These are phyloP conservation scores for Rhizophagus sp. DNA, from an alignment of 192 early-diverging fungal species.

Conservation along the genomic window DNA sequence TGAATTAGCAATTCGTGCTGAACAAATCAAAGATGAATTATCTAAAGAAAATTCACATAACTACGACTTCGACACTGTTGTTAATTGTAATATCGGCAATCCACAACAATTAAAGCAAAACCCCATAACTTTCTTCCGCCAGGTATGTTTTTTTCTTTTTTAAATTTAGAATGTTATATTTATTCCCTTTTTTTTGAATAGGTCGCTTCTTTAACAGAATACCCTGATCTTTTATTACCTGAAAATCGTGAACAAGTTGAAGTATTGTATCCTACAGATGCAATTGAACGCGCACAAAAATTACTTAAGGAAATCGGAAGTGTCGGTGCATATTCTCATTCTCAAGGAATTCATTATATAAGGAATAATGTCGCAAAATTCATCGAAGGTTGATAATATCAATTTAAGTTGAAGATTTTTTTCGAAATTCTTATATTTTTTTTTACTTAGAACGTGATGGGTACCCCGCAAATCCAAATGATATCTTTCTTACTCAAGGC, in stretches of 20 bases:
- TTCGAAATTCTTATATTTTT: neutral
- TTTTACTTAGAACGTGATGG: constrained; percentile 77
- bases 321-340: constrained; percentile 92
- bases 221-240: constrained; percentile 74
- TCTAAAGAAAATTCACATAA: neutral
- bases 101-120: constrained; percentile 51
- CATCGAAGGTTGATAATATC: constrained; percentile 57
- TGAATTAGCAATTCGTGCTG: constrained; percentile 90
- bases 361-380: constrained; percentile 89
- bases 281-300: constrained; percentile 78
- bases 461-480: constrained; percentile 75
- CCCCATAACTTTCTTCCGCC: constrained; percentile 96
- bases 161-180: constrained; percentile 16
- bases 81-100: constrained; percentile 50
- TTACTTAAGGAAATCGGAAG: constrained; percentile 73
- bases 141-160: constrained; percentile 52
- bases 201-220: constrained; percentile 87
- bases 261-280: constrained; percentile 81
- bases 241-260: constrained; percentile 54
- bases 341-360: constrained; percentile 84
- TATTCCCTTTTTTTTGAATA: constrained; percentile 32
- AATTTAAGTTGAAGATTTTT: neutral
- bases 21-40: constrained; percentile 67
- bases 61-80: constrained; percentile 37
- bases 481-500: constrained; percentile 92